Evolutionary conservation across 352 stramenopile species (phyloP).

Genomic region (Pythium sukuiense): DNA sequence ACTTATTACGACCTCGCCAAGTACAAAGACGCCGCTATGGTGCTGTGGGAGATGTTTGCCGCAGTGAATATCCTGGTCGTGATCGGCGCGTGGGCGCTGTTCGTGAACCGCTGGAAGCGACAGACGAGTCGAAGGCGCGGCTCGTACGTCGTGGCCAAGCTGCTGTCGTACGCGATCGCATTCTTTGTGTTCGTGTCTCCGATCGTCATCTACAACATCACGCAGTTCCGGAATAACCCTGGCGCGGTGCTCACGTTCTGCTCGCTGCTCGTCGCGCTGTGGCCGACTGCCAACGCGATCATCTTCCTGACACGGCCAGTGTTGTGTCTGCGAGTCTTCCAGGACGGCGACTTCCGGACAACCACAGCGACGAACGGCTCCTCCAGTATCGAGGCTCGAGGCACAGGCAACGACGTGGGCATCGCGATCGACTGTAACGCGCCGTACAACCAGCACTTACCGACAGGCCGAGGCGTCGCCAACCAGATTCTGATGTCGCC

Average conservation of each 20-base stretch:
- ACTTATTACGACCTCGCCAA: slow-evolving; percentile 49
- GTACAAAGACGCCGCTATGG: slow-evolving; percentile 51
- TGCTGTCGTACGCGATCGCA: slow-evolving; percentile 74
- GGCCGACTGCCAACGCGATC: slow-evolving; percentile 75
- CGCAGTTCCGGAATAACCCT: slow-evolving; percentile 39
- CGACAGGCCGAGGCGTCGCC: slow-evolving; percentile 2
- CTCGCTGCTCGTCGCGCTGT: slow-evolving; percentile 68
- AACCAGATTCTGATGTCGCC: slow-evolving; percentile 27
- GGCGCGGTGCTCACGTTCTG: slow-evolving; percentile 19
- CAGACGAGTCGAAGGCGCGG: slow-evolving; percentile 37
- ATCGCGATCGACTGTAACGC: slow-evolving; percentile 5
- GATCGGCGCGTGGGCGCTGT: slow-evolving; percentile 55
- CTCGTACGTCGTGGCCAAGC: slow-evolving; percentile 72
- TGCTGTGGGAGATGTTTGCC: slow-evolving; percentile 77
- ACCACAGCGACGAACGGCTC: slow-evolving; percentile 7
- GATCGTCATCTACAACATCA: slow-evolving; percentile 64
- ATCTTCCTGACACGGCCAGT: slow-evolving; percentile 74
- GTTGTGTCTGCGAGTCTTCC: slow-evolving; percentile 58
- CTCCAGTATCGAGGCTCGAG: slow-evolving; percentile 14
- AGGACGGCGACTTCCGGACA: slow-evolving; percentile 14
- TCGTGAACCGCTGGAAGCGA: slow-evolving; percentile 48
- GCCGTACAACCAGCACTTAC: slow-evolving; percentile 24
- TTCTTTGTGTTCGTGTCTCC: slow-evolving; percentile 78
- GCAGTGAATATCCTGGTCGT: slow-evolving; percentile 60
- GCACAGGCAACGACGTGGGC: neutral